Base-by-base conservation (phyloP, 73 alveolate genomes). In the Paramecium sonneborni region DNA sequence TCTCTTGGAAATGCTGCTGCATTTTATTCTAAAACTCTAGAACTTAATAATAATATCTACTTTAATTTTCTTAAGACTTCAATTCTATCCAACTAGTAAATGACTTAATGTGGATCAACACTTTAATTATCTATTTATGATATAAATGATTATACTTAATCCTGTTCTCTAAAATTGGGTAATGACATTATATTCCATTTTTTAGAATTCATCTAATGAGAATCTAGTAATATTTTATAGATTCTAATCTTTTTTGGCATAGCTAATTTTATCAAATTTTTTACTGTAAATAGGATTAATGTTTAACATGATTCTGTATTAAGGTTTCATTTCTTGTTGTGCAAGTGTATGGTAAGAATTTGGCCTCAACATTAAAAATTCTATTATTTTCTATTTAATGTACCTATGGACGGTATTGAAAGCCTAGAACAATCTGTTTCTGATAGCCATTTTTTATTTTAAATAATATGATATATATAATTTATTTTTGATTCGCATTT, bases 131-230 rank as follows among this genome's bases (percentile, higher is more conserved):
- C 86, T 72, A 72, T 14, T n/a, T 4, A 15, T 15, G n/a, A 72
- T 5, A 15, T 34, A 34, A 32, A 6, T 8, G 12, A 35, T 72
- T 0, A 52, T 72, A 72, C 86, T 72, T 72, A 9, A n/a, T 38
- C 86, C 86, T 10, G 30, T 38, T 72, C 44, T 20, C 18, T 72
- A 21, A n/a, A 12, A 72, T 35, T 72, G 5, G 2, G 35, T 15
- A 7, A 72, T 37, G 8, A 72, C 37, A 72, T 72, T 41, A 38
- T 12, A 72, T 37, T 72, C 86, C 86, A 72, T 34, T 37, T 72
- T 72, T 38, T 72, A 32, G 57, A 72, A 72, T 72, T 72, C 86
- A 72, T 38, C 86, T 72, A 72, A 72, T 72, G 55, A 10, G 4
- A 62, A 32, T 37, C 86, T 35, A 35, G 35, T 72, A 6, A 72